Evolutionary conservation across 169 alveolate genomes (phyloP), one percentile per base, ranked within the genome.

Genomic region (Eimeria acervulina): DNA sequence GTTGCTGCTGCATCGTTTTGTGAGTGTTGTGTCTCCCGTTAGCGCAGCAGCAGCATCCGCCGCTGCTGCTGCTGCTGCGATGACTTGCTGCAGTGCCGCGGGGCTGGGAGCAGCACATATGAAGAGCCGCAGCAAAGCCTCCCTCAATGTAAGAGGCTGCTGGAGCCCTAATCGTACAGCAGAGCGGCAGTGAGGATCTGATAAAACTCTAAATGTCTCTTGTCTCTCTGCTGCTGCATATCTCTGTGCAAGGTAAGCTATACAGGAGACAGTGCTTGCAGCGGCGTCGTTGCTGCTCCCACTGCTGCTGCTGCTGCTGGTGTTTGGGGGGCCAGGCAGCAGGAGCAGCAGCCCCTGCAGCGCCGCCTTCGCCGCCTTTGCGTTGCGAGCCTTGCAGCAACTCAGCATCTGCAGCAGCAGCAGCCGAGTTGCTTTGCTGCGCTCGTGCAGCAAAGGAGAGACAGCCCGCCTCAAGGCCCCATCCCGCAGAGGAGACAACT

Each of bases 381-480:
- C 59, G 44, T 93, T 93, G 70, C 76, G 76, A 23, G 51, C 63
- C 44, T 23, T 1, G 93, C 96, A 93, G 90, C 87, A 80, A 38
- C 90, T 74, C 59, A 93, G 38, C 84, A 61, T 81, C 66, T 80
- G 92, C 93, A 93, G 93, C 52, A 93, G 87, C 87, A 93, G 92
- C 93, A 80, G 52, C 10, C 93, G 85, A 31, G 61, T 81, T 1
- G 44, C 23, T 23, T 66, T 78, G 90, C 76, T 40, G 72, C 68
- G 55, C 63, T 87, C 96, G 31, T 93, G 93, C 87, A 80, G 87
- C 93, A 93, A 63, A 1, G 93, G 93, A 15, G 78, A 38, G 52
- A 93, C 59, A 6, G 96, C 96, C 5, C 96, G 96, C 19, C 96
- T 90, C 4, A 80, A 61, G 33, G 96, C 92, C 26, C 96, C 96